Conservation (phyloP, 768 basidiomycete genomes). For the Panaeolus cyanescens region DNA sequence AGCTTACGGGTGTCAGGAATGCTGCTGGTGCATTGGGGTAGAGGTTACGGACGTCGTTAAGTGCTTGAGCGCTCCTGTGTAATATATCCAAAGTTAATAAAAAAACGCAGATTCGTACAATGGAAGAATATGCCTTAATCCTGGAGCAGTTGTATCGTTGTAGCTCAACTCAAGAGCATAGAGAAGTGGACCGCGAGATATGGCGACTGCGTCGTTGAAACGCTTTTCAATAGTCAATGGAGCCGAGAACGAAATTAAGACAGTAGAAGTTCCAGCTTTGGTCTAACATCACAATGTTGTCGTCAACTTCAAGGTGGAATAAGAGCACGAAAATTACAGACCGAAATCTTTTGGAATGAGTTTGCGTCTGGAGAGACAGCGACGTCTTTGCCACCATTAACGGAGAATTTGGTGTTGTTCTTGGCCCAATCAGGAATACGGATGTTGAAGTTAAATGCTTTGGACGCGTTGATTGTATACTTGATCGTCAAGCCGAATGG, state of each 20-base stretch:
- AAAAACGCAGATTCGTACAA: background rate
- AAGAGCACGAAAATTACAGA: constrained; percentile 10
- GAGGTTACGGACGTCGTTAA: constrained; percentile 31
- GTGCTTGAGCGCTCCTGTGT: constrained; percentile 37
- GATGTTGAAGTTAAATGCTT: constrained; percentile 36
- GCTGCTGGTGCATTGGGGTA: constrained; percentile 37
- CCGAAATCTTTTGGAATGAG: constrained; percentile 34
- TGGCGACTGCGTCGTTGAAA: constrained; percentile 36
- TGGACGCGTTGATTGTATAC: constrained; percentile 34
- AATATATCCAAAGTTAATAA: background rate
- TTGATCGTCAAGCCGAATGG: constrained; percentile 38
- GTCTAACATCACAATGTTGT: too few relatives aligned
- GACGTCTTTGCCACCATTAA: constrained; percentile 26
- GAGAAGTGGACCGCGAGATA: constrained; percentile 38
- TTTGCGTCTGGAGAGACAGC: constrained; percentile 25
- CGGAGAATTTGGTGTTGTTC: constrained; percentile 31
- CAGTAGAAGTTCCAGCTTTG: constrained; percentile 27
- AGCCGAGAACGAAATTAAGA: constrained; percentile 32
- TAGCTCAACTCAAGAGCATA: constrained; percentile 38
- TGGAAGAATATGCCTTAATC: constrained; percentile 27
- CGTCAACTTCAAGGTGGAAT: too few relatives aligned
- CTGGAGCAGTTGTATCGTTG: constrained; percentile 34
- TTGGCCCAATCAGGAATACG: constrained; percentile 41
- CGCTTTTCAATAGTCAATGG: constrained; percentile 37
- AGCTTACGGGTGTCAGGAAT: constrained; percentile 36